A percentile compares a stretch with the other conserved stretches of the same genome.
Conservation (phyloP, 1,284 basidiomycete species). For the Heterobasidion parviporum region DNA sequence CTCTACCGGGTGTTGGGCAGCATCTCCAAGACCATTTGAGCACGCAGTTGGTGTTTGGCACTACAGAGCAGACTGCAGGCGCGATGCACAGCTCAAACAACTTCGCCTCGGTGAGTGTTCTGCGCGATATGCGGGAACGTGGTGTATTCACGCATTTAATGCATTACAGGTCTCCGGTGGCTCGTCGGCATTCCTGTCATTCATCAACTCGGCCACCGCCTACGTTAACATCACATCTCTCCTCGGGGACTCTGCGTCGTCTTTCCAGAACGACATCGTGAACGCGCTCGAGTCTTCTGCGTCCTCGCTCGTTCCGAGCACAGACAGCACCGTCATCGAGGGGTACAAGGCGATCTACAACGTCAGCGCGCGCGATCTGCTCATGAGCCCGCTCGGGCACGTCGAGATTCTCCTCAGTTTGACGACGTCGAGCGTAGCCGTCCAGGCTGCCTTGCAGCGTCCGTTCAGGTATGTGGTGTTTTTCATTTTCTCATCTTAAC, state of each 20-base stretch:
- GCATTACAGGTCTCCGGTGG: slow-evolving; percentile 11
- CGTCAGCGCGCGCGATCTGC: slow-evolving; percentile 32
- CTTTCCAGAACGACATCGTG: slow-evolving; percentile 27
- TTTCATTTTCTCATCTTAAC: not conserved
- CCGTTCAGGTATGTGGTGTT: slow-evolving; percentile 35
- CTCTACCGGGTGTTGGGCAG: slow-evolving; percentile 70
- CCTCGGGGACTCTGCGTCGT: slow-evolving; percentile 26
- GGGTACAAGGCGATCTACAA: slow-evolving; percentile 62
- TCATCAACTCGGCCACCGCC: slow-evolving; percentile 60
- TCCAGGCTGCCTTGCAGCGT: slow-evolving; percentile 65
- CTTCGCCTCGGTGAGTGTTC: not conserved
- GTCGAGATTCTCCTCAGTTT: slow-evolving; percentile 58
- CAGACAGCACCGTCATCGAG: slow-evolving; percentile 38
- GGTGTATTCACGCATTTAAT: not conserved
- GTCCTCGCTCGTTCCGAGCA: slow-evolving; percentile 36
- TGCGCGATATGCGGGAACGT: not conserved
- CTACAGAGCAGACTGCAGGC: slow-evolving; percentile 37
- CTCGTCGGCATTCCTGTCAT: slow-evolving; percentile 42
- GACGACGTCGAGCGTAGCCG: slow-evolving; percentile 38
- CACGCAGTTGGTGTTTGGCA: slow-evolving; percentile 39
- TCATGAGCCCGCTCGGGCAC: slow-evolving; percentile 37
- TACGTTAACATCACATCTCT: slow-evolving; percentile 53
- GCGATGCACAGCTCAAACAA: slow-evolving; percentile 21
- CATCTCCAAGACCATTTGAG: slow-evolving; percentile 70
- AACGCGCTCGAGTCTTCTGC: slow-evolving; percentile 25